Base-by-base conservation (phyloP, 2,329 filamentous ascomycete species). In the Diaporthe australafricana region DNA sequence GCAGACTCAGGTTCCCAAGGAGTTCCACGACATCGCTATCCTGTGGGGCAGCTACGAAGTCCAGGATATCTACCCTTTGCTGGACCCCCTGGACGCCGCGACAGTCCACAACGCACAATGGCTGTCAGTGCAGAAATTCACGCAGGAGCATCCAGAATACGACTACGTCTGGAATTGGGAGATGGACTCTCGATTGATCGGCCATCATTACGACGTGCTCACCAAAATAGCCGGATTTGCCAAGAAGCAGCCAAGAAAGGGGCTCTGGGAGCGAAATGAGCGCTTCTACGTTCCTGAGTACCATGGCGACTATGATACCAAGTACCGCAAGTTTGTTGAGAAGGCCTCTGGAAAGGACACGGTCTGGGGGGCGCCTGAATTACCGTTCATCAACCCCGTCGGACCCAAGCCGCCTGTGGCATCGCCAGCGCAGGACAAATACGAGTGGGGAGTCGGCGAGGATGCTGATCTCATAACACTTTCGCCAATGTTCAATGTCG, bases 151-250 rank as follows among this genome's bases (percentile, higher is more conserved):
- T 77, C 93, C 93, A 0, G 90, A 96, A 77, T 96, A 93, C 75
- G 92, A 95, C 76, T 94, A 89, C 77, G 87, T 94, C 76, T 96
- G 94, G 93, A 95, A 96, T 79, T 95, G 93, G 93, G 94, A 96
- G 79, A 93, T 94, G 82, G 93, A 96, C 78, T 91, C 92, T 40
- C 88, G 94, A 60, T 92, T 93, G 78, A 94, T 91, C 0, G 94
- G 94, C 11, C 93, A 96, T 74, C 91, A 95, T 82, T 95, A 96
- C 80, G 92, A 96, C 76, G 89, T 96, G 75, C 88, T 94, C 53
- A 88, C 92, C 75, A 91, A 91, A 73, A 81, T 94, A 9, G 82
- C 83, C 27, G 81, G 86, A 1, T 94, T 93, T 83, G 88, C 89
- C 32, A 88, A 87, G 80, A 87, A 86, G 73, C 92, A 94, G 80